These are phyloP conservation scores for Apiospora saccharicola DNA, from an alignment of 2,329 filamentous ascomycete species.

Conservation along the genomic window DNA sequence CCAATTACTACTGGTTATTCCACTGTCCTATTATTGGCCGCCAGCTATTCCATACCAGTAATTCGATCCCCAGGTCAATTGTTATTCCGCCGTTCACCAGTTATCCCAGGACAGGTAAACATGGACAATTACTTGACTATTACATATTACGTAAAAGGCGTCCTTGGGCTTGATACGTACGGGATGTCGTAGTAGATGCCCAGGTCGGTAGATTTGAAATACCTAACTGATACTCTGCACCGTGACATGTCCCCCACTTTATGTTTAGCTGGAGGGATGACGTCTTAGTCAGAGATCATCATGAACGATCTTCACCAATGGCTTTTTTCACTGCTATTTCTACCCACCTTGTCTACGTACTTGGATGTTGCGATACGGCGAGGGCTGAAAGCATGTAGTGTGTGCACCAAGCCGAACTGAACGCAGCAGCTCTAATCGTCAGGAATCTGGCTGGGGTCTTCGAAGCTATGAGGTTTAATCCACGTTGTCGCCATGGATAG, in stretches of 20 bases:
- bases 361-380: not conserved
- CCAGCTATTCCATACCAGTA: not conserved
- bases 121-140: no score
- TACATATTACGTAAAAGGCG: not conserved
- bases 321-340: not conserved
- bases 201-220: not conserved
- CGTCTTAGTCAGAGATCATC: constrained; percentile 3
- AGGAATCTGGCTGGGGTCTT: constrained; percentile 73
- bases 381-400: not conserved
- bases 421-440: constrained; percentile 97
- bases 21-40: not conserved
- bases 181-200: not conserved
- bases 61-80: not conserved
- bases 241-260: not conserved
- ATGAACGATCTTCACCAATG: not conserved
- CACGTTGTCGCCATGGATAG: no score
- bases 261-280: constrained; percentile 2
- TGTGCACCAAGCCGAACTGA: constrained; percentile 83
- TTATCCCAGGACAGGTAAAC: no score
- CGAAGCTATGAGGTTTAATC: constrained; percentile 69
- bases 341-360: not conserved
- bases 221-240: constrained; percentile 14
- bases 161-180: not conserved
- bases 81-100: no score
- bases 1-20: no score